Evolutionary conservation across 306 rosid species (phyloP), one percentile per base, ranked within the genome.

Genomic region (Rosa lucieae): DNA sequence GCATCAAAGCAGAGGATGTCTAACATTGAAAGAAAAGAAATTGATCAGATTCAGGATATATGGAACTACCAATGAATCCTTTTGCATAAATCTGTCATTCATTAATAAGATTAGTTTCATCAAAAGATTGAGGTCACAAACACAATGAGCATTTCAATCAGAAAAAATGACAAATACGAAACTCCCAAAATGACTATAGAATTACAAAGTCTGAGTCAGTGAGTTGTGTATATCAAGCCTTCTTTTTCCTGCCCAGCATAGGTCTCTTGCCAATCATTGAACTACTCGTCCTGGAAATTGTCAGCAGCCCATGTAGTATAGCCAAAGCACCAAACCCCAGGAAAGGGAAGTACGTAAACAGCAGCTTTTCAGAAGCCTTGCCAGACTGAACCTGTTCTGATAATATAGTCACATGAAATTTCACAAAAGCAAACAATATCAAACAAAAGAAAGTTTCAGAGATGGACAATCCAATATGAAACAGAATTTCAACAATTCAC

Each of bases 311-410:
- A 2, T 94, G 85, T 39, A 89, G 83, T 49, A 43, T 69, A 44
- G 94, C 93, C 67, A 91, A 40, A 68, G 84, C 80, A 56, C 89
- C 89, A 59, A 93, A 70, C 78, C 89, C 91, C 86, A 88, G 4
- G 90, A 89, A 88, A 58, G 94, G 86, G 72, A 37, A 73, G 81
- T 93, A 89, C 56, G 83, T 13, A 59, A 55, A 75, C 79, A 91
- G 70, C 46, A 93, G 84, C 81, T 84, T 85, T 3, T 82, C 87
- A 21, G 97, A 91, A 72, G 97, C 91, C 89, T 81, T 85, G 15
- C 82, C 75, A 0, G 96, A 93, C 62, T 78, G 75, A 40, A 85
- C 65, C 84, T 89, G 66, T 72, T 93, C 96, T 58, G 89, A 89
- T 82, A 91, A 49, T 72, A 85, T 53, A 44, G 91, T 88, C 72